Base-by-base conservation (phyloP, 768 basidiomycete genomes). In the Serendipita sp. region DNA sequence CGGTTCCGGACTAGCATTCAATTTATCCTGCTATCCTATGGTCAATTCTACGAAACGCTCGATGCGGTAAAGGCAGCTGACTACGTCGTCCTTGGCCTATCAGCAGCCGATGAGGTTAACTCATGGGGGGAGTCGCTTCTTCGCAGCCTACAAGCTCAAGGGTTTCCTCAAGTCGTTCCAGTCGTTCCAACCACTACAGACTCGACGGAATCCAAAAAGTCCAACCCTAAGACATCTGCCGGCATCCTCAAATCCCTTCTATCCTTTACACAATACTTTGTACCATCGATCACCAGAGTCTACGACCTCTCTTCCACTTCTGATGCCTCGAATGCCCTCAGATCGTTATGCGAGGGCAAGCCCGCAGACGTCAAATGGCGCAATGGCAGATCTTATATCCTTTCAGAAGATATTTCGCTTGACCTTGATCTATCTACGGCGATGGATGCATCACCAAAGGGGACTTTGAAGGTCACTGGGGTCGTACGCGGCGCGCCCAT, bases 241-340 rank as follows among this genome's bases (percentile, higher is more conserved):
- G 82, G 82, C 16, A 80, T 92, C 54, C 75, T 91, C 64, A 93
- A 91, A 75, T 96, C 92, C 0, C 79, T 97, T 3, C 80, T 95
- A 7, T 96, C 93, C 8, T 99, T 97, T 78, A 85, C 94, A 65
- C 86, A 86, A 68, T 97, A 97, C 75, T 99, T 98, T 74, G 89
- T 90, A 66, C 95, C 95, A 1, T 78, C 81, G 28, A 87, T 93
- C 70, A 76, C 79, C 5, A 80, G 86, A 38, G 79, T 98, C 0
- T 88, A 85, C 70, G 91, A 93, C 74, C 74, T 92, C 53, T 73
- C 75, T 0, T 65, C 70, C 2, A 70, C 78, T 28, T 78, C 86
- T 3, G 92, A 95, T 69, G 76, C 81, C 8, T 72, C 89, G 15
- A 90, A 82, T 68, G 83, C 88, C 1, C 70, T 93, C 44, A 81